These are phyloP conservation scores for Pythium apleroticum DNA, from an alignment of 352 stramenopile genomes.

Conservation along the genomic window DNA sequence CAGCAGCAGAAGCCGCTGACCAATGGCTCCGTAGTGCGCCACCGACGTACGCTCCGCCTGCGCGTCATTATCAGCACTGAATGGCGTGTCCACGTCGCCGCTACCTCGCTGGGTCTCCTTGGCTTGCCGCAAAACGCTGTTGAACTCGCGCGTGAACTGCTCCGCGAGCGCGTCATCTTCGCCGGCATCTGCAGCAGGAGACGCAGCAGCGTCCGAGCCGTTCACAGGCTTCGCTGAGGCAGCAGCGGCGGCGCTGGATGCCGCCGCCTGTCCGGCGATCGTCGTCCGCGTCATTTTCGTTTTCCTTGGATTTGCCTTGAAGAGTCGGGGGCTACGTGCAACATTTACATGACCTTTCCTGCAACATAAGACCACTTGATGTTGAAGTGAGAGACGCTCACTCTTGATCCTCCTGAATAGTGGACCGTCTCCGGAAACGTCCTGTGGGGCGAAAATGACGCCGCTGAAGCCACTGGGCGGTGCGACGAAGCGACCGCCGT, in stretches of 20 bases:
- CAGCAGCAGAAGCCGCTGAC: slow-evolving; percentile 42
- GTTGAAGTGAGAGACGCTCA: slow-evolving; percentile 3
- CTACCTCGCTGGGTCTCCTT: slow-evolving; percentile 35
- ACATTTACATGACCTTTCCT: not conserved
- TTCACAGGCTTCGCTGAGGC: not conserved
- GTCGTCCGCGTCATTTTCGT: slow-evolving; percentile 14
- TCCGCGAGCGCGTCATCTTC: slow-evolving; percentile 38
- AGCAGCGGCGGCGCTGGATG: not conserved
- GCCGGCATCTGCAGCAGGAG: not conserved
- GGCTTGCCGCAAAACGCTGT: slow-evolving; percentile 34
- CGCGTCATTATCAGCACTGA: slow-evolving; percentile 18
- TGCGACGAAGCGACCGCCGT: not conserved
- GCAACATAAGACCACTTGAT: not conserved
- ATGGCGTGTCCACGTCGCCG: not conserved
- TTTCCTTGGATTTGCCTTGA: not conserved
- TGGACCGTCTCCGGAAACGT: not conserved
- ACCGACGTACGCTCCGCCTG: slow-evolving; percentile 26
- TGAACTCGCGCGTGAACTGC: slow-evolving; percentile 57
- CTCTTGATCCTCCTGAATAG: not conserved
- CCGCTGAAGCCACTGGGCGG: not conserved
- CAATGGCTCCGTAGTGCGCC: slow-evolving; percentile 42
- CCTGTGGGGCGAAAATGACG: not conserved
- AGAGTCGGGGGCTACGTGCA: not conserved
- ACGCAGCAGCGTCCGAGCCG: not conserved
- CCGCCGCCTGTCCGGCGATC: slow-evolving; percentile 6